Percentiles rank a stretch among this genome's conserved stretches.
These are phyloP conservation scores for Elsinoe fawcettii DNA, from an alignment of 2,329 filamentous ascomycete genomes.

Conservation along the genomic window DNA sequence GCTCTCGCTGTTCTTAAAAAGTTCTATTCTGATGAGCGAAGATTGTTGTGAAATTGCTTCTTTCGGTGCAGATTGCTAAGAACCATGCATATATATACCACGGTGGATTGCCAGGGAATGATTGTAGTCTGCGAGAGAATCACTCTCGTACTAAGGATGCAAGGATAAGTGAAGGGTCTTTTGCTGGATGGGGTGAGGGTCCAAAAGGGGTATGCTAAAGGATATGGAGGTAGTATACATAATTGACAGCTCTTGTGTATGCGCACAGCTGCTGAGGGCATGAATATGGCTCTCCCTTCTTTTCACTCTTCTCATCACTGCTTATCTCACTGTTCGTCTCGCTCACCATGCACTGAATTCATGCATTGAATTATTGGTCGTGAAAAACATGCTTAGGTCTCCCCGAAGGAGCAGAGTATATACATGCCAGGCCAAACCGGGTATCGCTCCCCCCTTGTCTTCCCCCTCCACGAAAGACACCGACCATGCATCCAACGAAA, in stretches of 20 bases:
- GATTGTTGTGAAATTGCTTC: neutral
- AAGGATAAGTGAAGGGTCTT: neutral
- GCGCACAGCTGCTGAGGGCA: neutral
- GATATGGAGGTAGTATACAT: neutral
- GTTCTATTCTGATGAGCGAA: neutral
- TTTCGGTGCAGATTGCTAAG: neutral
- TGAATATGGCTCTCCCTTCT: neutral
- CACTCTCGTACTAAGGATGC: neutral
- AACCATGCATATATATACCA: slow-evolving; percentile 12
- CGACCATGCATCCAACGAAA: neutral
- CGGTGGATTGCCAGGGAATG: neutral
- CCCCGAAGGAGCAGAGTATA: neutral
- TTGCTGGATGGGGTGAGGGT: neutral
- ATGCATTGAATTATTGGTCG: neutral
- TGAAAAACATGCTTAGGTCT: neutral
- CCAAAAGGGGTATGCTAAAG: slow-evolving; percentile 1
- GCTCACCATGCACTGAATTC: neutral
- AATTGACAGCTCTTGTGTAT: neutral
- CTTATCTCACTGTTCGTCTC: neutral
- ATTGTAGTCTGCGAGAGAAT: neutral
- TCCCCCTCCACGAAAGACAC: no score
- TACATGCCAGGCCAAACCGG: neutral
- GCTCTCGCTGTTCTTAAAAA: neutral
- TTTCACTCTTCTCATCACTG: neutral
- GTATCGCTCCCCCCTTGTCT: neutral